Evolutionary conservation across 23 red algal species (phyloP).

Genomic region (Gracilaria vermiculophylla): DNA sequence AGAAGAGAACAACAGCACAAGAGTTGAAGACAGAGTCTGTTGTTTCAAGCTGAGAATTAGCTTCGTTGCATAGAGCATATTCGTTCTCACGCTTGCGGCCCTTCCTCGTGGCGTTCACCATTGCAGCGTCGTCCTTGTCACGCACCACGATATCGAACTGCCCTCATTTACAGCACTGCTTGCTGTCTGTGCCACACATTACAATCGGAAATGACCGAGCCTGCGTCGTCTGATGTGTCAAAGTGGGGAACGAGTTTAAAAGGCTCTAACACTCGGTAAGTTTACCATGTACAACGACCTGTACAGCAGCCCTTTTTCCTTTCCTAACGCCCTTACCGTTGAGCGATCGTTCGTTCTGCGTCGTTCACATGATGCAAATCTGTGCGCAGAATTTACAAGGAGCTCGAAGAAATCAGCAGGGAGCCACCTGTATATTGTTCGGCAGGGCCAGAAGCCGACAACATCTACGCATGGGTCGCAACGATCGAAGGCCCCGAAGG

Average conservation of each 20-base stretch:
- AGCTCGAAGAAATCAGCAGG: constrained; percentile 78
- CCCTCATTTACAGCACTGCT: too few species aligned
- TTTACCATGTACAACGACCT: neutral
- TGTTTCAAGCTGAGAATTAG: too few species aligned
- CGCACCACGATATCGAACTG: too few species aligned
- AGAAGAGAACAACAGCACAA: too few species aligned
- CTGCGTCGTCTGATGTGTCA: constrained; percentile 25
- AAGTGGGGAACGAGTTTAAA: constrained; percentile 58
- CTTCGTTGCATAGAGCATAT: too few species aligned
- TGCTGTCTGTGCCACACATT: neutral
- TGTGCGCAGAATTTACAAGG: constrained; percentile 72
- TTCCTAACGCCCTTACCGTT: neutral
- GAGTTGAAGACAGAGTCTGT: too few species aligned
- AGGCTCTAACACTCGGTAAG: constrained; percentile 53
- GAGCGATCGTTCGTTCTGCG: neutral
- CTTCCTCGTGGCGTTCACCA: too few species aligned
- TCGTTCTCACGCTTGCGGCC: too few species aligned
- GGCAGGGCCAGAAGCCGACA: constrained; percentile 97
- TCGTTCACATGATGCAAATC: neutral
- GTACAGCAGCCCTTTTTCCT: neutral
- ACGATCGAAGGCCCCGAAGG: constrained; percentile 79
- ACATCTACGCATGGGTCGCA: constrained; percentile 90
- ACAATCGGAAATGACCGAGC: constrained; percentile 15
- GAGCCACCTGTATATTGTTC: constrained; percentile 63
- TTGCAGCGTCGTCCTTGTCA: too few species aligned